These are phyloP conservation scores for Trichomonascaceae sp. DNA, from an alignment of 1,139 yeast species.

Conservation along the genomic window DNA sequence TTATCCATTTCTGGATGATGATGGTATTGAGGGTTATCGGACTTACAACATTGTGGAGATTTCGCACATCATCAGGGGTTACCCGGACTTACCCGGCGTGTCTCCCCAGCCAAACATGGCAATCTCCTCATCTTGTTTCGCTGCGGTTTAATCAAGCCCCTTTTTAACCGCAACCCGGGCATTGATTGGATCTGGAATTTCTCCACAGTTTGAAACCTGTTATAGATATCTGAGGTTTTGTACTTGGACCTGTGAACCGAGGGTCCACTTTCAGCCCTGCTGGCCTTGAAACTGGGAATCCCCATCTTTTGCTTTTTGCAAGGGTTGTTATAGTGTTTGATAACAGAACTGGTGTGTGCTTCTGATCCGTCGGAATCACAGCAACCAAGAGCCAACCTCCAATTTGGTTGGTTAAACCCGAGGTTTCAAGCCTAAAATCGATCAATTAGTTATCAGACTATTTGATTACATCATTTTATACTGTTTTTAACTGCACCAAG, in stretches of 20 bases:
- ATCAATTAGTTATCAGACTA: not conserved
- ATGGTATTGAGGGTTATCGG: not conserved
- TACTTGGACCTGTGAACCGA: not conserved
- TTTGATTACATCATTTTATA: not conserved
- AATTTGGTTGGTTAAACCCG: not conserved
- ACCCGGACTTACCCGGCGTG: conserved; percentile 7
- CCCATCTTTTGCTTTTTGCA: not conserved
- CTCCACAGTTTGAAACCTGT: not conserved
- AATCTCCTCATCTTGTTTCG: not conserved
- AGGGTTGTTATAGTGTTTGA: not conserved
- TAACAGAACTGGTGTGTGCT: not conserved
- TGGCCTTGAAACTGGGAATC: not conserved
- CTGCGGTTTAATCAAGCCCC: not conserved
- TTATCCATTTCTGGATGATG: conserved; percentile 5
- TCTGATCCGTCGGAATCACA: not conserved
- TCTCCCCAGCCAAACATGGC: not conserved
- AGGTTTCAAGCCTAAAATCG: not conserved
- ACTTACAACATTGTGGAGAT: not conserved
- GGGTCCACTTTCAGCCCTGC: not conserved
- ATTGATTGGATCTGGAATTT: not conserved
- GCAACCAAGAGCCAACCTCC: not conserved
- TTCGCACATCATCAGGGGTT: not conserved
- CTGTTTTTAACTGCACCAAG: not conserved
- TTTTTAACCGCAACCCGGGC: not conserved
- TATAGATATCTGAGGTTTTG: not conserved